Conservation (phyloP, 305 asterid genomes). For the Petunia hybrid region DNA sequence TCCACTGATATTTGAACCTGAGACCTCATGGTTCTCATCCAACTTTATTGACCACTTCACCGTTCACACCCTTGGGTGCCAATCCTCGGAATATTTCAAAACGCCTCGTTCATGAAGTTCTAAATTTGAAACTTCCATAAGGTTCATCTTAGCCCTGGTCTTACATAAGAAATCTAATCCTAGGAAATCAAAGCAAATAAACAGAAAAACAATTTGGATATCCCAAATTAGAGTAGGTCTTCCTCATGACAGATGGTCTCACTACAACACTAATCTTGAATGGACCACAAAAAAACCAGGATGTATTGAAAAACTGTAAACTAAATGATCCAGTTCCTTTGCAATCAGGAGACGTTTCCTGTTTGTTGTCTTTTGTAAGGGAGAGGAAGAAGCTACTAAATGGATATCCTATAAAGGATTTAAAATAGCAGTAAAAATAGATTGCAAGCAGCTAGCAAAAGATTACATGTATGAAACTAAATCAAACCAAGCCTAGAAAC, state of each 20-base stretch:
- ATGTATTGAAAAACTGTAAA: constrained; percentile 22
- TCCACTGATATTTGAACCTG: too few relatives aligned
- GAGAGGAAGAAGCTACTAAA: background rate
- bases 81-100: background rate
- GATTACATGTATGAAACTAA: too few relatives aligned
- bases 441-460: background rate
- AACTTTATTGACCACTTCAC: too few relatives aligned
- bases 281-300: background rate
- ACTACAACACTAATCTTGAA: background rate
- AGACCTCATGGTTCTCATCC: too few relatives aligned
- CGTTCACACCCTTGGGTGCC: too few relatives aligned
- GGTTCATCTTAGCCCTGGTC: background rate
- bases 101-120: background rate
- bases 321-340: constrained; percentile 21
- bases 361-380: background rate
- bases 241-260: background rate
- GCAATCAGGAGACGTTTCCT: background rate
- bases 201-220: background rate
- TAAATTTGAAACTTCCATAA: constrained; percentile 17
- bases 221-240: constrained; percentile 21
- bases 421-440: background rate
- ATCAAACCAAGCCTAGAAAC: background rate
- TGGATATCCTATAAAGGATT: constrained; percentile 20
- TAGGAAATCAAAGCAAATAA: constrained; percentile 11
- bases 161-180: background rate